phyloP scores from a whole-genome alignment of 2,329 filamentous ascomycete species.

The Apiospora rasikravindrae region DNA sequence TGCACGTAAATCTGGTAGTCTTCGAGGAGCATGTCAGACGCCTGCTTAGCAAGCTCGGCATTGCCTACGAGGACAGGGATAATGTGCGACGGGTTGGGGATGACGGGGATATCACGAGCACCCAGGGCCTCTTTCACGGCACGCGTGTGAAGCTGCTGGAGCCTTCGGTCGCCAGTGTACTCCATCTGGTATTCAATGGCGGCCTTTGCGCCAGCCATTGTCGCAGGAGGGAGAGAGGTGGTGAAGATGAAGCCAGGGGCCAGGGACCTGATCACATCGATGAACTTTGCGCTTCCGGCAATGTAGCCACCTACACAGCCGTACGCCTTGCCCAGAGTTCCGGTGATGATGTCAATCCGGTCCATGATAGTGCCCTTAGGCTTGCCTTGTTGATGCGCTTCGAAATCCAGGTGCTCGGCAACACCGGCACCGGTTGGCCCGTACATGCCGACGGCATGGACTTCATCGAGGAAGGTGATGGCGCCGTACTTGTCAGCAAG shows the following conservation, averaged over 20 bases:
- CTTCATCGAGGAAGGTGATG: conserved; percentile 96
- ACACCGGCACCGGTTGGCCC: conserved; percentile 94
- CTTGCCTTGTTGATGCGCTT: conserved; percentile 77
- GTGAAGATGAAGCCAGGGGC: conserved; percentile 99
- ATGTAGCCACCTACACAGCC: conserved; percentile 98
- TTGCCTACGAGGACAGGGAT: conserved; percentile 93
- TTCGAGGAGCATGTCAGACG: conserved; percentile 88
- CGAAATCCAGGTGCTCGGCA: conserved; percentile 95
- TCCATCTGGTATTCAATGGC: conserved; percentile 94
- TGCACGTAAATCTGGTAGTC: conserved; percentile 97
- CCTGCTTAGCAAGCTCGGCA: conserved; percentile 88
- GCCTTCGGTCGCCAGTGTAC: conserved; percentile 82
- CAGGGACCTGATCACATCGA: conserved; percentile 92
- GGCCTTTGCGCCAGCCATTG: conserved; percentile 90
- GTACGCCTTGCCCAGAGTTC: conserved; percentile 96
- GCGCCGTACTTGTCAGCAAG: conserved; percentile 97
- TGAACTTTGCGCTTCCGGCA: conserved; percentile 82
- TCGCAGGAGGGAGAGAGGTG: conserved; percentile 91
- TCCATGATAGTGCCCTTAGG: conserved; percentile 89
- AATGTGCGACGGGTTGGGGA: conserved; percentile 97
- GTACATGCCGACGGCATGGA: conserved; percentile 99
- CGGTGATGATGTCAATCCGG: conserved; percentile 96
- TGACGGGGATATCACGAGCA: conserved; percentile 87
- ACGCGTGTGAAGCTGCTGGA: conserved; percentile 96
- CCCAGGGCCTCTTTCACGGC: conserved; percentile 87